Percentiles rank a stretch among this genome's conserved stretches.
Conservation (phyloP, 1,284 basidiomycete genomes). For the Mycosarcoma maydis region DNA sequence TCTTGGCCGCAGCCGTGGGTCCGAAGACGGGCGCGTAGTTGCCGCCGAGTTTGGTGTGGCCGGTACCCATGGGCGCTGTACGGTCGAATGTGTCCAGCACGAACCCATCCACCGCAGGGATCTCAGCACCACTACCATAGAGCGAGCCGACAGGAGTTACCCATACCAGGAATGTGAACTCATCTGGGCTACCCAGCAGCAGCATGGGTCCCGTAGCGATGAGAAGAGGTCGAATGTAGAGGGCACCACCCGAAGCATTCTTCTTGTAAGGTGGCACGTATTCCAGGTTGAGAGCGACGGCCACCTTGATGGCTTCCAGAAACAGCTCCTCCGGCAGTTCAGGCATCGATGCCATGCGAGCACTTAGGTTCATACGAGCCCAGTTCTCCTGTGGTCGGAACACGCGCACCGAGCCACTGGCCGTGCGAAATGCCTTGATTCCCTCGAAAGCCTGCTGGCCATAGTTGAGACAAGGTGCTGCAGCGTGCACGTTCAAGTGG, state of each 20-base stretch:
- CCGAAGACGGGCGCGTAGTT: conserved; percentile 67
- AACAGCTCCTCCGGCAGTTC: conserved; percentile 54
- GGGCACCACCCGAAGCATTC: conserved; percentile 57
- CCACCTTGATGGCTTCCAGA: conserved; percentile 58
- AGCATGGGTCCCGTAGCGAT: conserved; percentile 64
- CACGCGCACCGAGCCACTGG: conserved; percentile 58
- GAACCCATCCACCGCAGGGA: conserved; percentile 66
- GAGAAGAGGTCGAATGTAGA: conserved; percentile 61
- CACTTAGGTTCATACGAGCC: conserved; percentile 61
- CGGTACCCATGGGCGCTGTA: conserved; percentile 63
- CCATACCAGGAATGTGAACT: conserved; percentile 67
- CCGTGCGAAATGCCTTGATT: conserved; percentile 63
- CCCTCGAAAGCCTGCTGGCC: conserved; percentile 66
- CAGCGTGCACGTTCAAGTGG: conserved; percentile 63
- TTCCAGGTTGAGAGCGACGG: conserved; percentile 66
- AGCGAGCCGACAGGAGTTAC: conserved; percentile 66
- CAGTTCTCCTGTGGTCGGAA: conserved; percentile 67
- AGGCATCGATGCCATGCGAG: conserved; percentile 63
- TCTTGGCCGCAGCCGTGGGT: conserved; percentile 62
- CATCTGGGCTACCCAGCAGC: conserved; percentile 58
- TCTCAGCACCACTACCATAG: conserved; percentile 62
- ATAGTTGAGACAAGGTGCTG: conserved; percentile 66
- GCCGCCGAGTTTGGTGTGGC: conserved; percentile 66
- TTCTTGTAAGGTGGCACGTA: conserved; percentile 65
- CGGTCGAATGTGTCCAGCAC: conserved; percentile 67